Base-by-base conservation (phyloP, 768 basidiomycete genomes). In the Lepiota brunneoincarnata region DNA sequence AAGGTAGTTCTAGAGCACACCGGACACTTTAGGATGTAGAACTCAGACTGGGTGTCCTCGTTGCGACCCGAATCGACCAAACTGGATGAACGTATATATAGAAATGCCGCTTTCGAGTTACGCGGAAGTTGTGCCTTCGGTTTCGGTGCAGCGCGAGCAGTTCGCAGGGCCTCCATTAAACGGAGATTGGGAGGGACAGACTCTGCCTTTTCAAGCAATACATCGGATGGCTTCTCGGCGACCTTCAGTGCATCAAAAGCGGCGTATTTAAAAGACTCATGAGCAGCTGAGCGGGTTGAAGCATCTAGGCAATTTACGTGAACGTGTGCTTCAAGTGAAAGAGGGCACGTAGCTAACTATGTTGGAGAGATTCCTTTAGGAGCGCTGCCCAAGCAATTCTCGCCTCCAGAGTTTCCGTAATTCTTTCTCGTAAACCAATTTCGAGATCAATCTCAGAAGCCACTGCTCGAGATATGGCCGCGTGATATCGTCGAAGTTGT, bases 351-450 rank as follows among this genome's bases (percentile, higher is more conserved):
- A 42, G 42, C 58, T 36, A 28, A 73, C 70, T 69, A 57, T 68
- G 61, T 49, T 61, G 40, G 20, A 79, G 60, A 26, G 70, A 63
- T 34, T 76, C 67, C 55, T 74, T 71, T 31, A 82, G 61, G 28
- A 70, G 41, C n/a, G 66, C 44, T 36, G 78, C 80, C 81, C 79
- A 81, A 49, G 71, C 64, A 35, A 82, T 77, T 34, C 79, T 70
- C 6, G 73, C 69, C 57, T 78, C 67, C 26, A 79, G 57, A 3
- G 74, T 74, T 46, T 69, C 62, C 15, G 68, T 66, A 26, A 81
- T 59, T 48, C 75, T 72, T 49, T 72, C 61, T 43, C 75, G 71
- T 17, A 81, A 50, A 5, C 69, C 67, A 37, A 82, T 78, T 59
- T 82, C 80, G 2, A 78, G 61, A 59, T 77, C 72, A 44, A 82